These are phyloP conservation scores for Helicostylum pulchrum DNA, from an alignment of 192 early-diverging fungal species.

Conservation along the genomic window DNA sequence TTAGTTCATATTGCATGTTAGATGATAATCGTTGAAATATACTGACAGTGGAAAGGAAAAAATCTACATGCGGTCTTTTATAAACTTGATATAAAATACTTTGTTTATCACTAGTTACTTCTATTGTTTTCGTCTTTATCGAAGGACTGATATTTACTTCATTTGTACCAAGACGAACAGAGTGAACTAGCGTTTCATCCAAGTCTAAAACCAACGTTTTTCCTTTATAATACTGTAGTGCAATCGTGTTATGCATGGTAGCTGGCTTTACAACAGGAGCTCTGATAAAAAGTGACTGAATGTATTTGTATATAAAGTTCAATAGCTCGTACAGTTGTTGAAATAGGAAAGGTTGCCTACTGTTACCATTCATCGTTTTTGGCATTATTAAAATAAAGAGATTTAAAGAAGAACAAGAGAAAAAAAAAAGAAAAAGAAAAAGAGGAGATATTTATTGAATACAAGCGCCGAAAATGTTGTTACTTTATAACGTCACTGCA, in stretches of 20 bases:
- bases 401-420: constrained; percentile 11
- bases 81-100: constrained; percentile 85
- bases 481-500: too few relatives aligned
- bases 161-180: constrained; percentile 44
- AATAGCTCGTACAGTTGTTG: too few relatives aligned
- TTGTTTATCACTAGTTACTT: constrained; percentile 80
- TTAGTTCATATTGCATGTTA: not conserved
- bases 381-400: not conserved
- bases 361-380: too few relatives aligned
- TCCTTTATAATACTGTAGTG: constrained; percentile 38
- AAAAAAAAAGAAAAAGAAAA: constrained; percentile 5
- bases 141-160: constrained; percentile 33
- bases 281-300: too few relatives aligned
- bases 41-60: constrained; percentile 75
- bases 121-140: constrained; percentile 72
- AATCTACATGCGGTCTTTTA: constrained; percentile 84
- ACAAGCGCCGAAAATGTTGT: too few relatives aligned
- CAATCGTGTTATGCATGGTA: too few relatives aligned
- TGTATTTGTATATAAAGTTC: too few relatives aligned
- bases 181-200: constrained; percentile 87
- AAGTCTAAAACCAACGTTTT: constrained; percentile 71
- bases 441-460: too few relatives aligned
- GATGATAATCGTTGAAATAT: too few relatives aligned
- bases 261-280: too few relatives aligned
- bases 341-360: too few relatives aligned